These are phyloP conservation scores for Phaeosphaeria sp. DNA, from an alignment of 2,329 filamentous ascomycete species.

Conservation along the genomic window DNA sequence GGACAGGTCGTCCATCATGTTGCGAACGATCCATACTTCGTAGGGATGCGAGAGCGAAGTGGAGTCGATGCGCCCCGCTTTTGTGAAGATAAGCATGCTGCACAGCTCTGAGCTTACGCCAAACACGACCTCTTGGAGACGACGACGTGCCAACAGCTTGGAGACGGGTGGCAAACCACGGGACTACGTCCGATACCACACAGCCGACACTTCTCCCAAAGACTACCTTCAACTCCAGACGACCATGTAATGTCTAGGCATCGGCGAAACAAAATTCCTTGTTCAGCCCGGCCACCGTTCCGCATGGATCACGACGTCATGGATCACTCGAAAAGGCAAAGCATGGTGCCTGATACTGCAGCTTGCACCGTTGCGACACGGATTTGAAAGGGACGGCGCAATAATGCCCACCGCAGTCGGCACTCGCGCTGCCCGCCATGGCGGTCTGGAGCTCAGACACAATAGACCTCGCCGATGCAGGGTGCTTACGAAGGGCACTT, in stretches of 20 bases:
- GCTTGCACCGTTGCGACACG: constrained; percentile 39
- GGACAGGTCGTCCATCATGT: background rate
- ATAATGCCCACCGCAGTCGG: constrained; percentile 24
- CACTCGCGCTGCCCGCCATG: constrained; percentile 13
- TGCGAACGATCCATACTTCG: background rate
- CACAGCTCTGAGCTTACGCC: background rate
- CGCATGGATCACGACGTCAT: constrained; percentile 39
- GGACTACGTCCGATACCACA: background rate
- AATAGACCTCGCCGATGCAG: constrained; percentile 16
- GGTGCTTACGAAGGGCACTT: background rate
- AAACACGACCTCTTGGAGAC: background rate
- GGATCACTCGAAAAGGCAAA: constrained; percentile 44
- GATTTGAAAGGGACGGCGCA: constrained; percentile 29
- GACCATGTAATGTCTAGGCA: background rate
- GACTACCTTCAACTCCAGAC: background rate
- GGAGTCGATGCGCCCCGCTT: background rate
- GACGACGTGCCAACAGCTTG: background rate
- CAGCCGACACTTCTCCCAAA: background rate
- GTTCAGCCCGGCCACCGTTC: constrained; percentile 1
- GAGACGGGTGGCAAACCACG: background rate
- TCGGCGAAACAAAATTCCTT: background rate
- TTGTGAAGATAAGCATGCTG: background rate
- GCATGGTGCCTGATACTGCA: constrained; percentile 38
- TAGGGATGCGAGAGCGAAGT: background rate
- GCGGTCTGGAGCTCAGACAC: constrained; percentile 6